A percentile compares a stretch with the other conserved stretches of the same genome.
Conservation (phyloP, 129 eudicot genomes). For the Saposhnikovia divaricata region DNA sequence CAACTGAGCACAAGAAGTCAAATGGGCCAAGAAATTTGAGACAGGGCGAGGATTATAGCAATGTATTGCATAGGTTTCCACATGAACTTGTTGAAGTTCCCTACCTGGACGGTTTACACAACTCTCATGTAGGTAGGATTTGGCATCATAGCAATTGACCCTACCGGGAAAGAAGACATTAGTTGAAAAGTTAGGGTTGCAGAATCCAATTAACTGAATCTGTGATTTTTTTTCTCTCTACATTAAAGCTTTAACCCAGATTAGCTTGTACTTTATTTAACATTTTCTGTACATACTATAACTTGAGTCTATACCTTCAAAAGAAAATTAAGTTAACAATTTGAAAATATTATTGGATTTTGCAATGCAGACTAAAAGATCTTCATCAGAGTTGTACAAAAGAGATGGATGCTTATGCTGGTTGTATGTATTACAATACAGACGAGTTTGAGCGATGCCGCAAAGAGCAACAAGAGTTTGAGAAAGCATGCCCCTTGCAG, state of each 20-base stretch:
- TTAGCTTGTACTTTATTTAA: neutral
- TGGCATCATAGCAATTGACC: neutral
- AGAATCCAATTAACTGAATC: neutral
- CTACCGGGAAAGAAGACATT: too few species aligned
- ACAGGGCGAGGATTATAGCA: neutral
- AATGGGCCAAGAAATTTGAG: neutral
- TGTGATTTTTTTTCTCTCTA: neutral
- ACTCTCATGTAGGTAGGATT: neutral
- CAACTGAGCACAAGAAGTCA: neutral
- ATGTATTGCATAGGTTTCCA: neutral
- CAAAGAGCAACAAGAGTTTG: conserved; percentile 72
- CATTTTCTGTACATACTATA: neutral
- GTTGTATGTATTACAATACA: conserved; percentile 91
- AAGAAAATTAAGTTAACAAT: neutral
- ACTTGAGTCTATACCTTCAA: neutral
- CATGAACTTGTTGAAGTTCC: neutral
- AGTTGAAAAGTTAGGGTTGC: neutral
- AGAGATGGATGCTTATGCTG: conserved; percentile 75
- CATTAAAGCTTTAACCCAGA: neutral
- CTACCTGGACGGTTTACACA: neutral
- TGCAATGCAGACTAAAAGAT: conserved; percentile 60
- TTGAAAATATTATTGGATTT: neutral
- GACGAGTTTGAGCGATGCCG: conserved; percentile 87
- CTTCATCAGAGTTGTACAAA: conserved; percentile 76
- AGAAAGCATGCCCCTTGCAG: conserved; percentile 77